Conservation (phyloP, 2,329 filamentous ascomycete species). For the Neofusicoccum ribis region DNA sequence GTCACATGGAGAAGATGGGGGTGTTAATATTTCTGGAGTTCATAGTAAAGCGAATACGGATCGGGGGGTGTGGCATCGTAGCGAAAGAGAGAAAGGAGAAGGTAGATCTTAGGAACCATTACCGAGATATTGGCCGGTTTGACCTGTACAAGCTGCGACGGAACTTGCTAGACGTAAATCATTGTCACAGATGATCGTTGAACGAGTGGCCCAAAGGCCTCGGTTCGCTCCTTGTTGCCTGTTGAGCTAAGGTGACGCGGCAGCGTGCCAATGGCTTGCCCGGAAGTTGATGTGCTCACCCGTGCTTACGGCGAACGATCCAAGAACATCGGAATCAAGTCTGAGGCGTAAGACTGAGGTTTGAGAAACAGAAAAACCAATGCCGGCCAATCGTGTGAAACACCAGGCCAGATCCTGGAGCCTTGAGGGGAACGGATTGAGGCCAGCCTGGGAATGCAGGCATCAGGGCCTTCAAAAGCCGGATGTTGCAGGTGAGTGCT, state of each 20-base stretch:
- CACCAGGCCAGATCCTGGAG: background rate
- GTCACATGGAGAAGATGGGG: background rate
- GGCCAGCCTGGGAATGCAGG: background rate
- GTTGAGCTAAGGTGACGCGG: background rate
- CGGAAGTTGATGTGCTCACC: background rate
- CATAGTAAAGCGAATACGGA: background rate
- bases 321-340: background rate
- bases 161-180: background rate
- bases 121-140: conserved; percentile 10
- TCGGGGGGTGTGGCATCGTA: background rate
- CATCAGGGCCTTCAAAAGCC: background rate
- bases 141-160: background rate
- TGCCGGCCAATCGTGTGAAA: background rate
- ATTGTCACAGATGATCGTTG: background rate
- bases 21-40: background rate
- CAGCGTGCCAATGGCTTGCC: background rate
- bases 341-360: background rate
- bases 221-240: background rate
- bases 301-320: background rate
- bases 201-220: background rate
- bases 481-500: background rate
- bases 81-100: conserved; percentile 6
- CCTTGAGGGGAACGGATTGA: background rate
- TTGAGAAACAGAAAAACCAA: background rate
- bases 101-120: conserved; percentile 1